Conservation (phyloP, 768 basidiomycete species). For the Cyclocybe cylindracea region DNA sequence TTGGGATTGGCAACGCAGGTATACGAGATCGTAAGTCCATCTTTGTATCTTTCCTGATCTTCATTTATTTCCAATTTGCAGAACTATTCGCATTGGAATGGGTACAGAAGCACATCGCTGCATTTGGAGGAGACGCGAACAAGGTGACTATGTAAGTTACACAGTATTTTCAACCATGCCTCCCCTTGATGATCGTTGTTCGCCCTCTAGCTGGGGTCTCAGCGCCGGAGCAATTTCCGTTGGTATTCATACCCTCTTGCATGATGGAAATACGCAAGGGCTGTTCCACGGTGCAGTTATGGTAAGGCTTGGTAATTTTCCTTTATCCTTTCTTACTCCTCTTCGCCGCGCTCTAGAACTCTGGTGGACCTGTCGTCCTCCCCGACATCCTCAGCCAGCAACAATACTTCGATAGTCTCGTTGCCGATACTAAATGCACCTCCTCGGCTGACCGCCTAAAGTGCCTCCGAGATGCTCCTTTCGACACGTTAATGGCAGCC, state of each 20-base stretch:
- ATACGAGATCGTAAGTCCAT: constrained; percentile 46
- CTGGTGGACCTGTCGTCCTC: constrained; percentile 13
- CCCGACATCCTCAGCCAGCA: constrained; percentile 11
- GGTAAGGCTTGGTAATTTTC: constrained; percentile 11
- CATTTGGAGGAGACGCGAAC: constrained; percentile 53
- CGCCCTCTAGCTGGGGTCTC: constrained; percentile 36
- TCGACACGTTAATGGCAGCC: constrained; percentile 27
- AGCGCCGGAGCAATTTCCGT: constrained; percentile 46
- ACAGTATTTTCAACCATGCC: constrained; percentile 1
- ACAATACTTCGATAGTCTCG: constrained; percentile 29
- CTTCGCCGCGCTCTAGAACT: constrained; percentile 17
- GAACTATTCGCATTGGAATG: constrained; percentile 50
- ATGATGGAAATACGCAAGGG: constrained; percentile 26
- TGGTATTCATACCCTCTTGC: constrained; percentile 30
- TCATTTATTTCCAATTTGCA: constrained; percentile 11
- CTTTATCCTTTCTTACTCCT: neutral
- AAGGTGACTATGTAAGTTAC: constrained; percentile 41
- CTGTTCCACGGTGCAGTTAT: constrained; percentile 37
- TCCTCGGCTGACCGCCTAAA: constrained; percentile 24
- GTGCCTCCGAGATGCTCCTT: constrained; percentile 34
- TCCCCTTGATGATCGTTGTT: neutral
- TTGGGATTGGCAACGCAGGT: constrained; percentile 47
- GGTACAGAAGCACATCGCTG: constrained; percentile 52
- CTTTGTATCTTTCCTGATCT: neutral
- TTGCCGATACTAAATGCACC: constrained; percentile 28